These are phyloP conservation scores for Linnemannia hyalina DNA, from an alignment of 192 early-diverging fungal genomes.

Conservation along the genomic window DNA sequence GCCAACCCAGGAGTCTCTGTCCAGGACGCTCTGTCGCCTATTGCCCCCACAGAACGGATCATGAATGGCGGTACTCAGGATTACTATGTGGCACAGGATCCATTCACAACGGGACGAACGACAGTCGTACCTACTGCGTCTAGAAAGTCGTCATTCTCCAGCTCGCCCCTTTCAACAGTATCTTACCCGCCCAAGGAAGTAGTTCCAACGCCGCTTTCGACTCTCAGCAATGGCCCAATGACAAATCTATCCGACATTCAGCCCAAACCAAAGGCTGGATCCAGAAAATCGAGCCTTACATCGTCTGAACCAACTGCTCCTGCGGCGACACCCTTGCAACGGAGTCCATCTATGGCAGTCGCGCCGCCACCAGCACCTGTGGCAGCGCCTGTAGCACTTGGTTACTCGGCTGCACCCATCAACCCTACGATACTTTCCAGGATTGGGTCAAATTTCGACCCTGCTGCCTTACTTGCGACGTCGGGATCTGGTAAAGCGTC, in stretches of 20 bases:
- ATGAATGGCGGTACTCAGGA: slow-evolving; percentile 19
- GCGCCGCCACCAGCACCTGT: neutral
- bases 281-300: slow-evolving; percentile 31
- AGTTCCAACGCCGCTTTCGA: neutral
- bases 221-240: neutral
- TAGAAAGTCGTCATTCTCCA: slow-evolving; percentile 46
- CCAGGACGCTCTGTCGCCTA: slow-evolving; percentile 24
- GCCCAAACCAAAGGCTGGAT: slow-evolving; percentile 17
- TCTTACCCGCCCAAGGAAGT: slow-evolving; percentile 32
- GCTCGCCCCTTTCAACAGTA: slow-evolving; percentile 43
- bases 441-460: slow-evolving; percentile 56
- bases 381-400: neutral
- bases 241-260: neutral
- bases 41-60: slow-evolving; percentile 6
- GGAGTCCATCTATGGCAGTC: neutral
- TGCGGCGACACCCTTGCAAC: neutral
- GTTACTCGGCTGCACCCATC: slow-evolving; percentile 9
- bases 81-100: slow-evolving; percentile 2
- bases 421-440: slow-evolving; percentile 45
- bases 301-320: neutral
- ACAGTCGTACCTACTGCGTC: slow-evolving; percentile 12
- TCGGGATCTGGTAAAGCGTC: neutral
- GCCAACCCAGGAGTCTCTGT: slow-evolving; percentile 42
- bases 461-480: slow-evolving; percentile 36
- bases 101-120: neutral